Conservation (phyloP, 148 eudicot species). For the Rhododendron williamsianum region DNA sequence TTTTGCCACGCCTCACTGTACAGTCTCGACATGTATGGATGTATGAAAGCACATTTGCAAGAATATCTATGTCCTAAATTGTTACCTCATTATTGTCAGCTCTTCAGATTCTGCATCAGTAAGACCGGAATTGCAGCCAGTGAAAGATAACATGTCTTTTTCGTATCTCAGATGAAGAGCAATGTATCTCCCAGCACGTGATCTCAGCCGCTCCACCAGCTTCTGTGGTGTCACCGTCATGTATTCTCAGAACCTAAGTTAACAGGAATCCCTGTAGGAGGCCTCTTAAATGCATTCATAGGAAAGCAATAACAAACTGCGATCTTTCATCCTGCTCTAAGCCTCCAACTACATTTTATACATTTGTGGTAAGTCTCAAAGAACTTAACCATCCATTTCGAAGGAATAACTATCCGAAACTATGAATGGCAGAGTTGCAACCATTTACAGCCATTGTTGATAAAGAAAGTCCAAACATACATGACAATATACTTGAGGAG, state of each 20-base stretch:
- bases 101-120: conserved; percentile 79
- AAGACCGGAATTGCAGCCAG: conserved; percentile 91
- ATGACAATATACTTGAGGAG: neutral
- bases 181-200: conserved; percentile 61
- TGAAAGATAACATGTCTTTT: conserved; percentile 94
- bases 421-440: neutral
- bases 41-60: neutral
- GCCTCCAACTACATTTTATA: neutral
- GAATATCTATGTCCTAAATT: neutral
- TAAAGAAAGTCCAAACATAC: neutral
- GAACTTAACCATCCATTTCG: neutral
- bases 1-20: neutral
- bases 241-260: conserved; percentile 66
- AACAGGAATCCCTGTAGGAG: conserved; percentile 39
- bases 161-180: conserved; percentile 93
- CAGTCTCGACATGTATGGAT: neutral
- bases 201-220: conserved; percentile 83
- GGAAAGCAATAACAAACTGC: neutral
- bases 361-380: neutral
- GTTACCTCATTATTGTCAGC: conserved; percentile 72
- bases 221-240: conserved; percentile 85
- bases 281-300: conserved; percentile 18
- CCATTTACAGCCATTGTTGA: neutral
- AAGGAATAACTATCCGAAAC: neutral
- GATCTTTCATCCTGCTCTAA: neutral